Evolutionary conservation across 2,329 filamentous ascomycete species (phyloP).

Genomic region (Phyllosticta capitalensis): DNA sequence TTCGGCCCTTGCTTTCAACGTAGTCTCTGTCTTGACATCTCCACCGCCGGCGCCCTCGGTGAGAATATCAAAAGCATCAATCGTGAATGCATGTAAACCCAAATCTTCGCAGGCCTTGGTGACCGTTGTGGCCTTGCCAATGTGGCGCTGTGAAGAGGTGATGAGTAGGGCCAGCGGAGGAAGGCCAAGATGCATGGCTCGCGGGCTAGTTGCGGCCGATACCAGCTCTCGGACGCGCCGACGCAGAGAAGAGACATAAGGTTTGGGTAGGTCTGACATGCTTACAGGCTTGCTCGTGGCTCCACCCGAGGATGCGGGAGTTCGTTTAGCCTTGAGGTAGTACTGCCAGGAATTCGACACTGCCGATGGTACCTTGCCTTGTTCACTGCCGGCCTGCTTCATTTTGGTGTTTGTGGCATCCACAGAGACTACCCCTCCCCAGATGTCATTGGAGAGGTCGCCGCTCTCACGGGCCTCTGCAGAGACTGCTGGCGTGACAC

Average conservation of each 20-base stretch:
- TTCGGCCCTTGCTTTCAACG: slow-evolving; percentile 78
- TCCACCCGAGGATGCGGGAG: slow-evolving; percentile 47
- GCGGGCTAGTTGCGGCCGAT: slow-evolving; percentile 75
- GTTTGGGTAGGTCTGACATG: slow-evolving; percentile 30
- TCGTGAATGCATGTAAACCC: slow-evolving; percentile 77
- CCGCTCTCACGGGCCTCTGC: slow-evolving; percentile 49
- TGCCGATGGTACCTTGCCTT: slow-evolving; percentile 67
- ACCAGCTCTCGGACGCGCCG: slow-evolving; percentile 73
- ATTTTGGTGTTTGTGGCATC: slow-evolving; percentile 82
- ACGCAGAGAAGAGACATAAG: slow-evolving; percentile 36
- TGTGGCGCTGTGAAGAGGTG: slow-evolving; percentile 83
- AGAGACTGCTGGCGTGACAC: slow-evolving; percentile 46
- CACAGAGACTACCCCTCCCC: slow-evolving; percentile 79
- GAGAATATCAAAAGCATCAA: slow-evolving; percentile 88
- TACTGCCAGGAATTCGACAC: slow-evolving; percentile 77
- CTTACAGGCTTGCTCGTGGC: slow-evolving; percentile 48
- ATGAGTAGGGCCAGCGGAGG: slow-evolving; percentile 82
- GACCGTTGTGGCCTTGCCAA: slow-evolving; percentile 80
- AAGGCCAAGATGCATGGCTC: slow-evolving; percentile 77
- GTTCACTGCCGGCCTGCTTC: slow-evolving; percentile 82
- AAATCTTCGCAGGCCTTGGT: slow-evolving; percentile 74
- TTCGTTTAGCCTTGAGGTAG: slow-evolving; percentile 69
- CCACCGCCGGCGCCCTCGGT: slow-evolving; percentile 84
- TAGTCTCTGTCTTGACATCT: slow-evolving; percentile 89
- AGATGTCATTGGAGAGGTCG: slow-evolving; percentile 57